Evolutionary conservation across 768 basidiomycete species (phyloP), one percentile per base, ranked within the genome.

Genomic region (Boletus reticuloceps): DNA sequence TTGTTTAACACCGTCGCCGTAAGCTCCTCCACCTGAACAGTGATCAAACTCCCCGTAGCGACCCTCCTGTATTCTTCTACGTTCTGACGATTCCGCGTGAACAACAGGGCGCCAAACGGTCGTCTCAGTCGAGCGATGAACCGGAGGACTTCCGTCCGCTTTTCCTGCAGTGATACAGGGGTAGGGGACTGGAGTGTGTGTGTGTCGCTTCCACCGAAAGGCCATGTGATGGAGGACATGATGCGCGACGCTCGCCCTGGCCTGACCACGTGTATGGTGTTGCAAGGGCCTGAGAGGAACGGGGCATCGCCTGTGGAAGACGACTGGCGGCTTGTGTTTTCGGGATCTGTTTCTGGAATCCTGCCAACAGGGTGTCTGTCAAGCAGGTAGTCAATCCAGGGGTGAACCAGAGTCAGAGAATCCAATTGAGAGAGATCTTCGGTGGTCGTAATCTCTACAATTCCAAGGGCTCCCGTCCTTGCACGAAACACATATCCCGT

Each of bases 61-160:
- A 60, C 56, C 47, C 59, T 40, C 22, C 11, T 60, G 34, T 54
- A 60, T 27, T 53, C 56, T 10, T 36, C 36, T 16, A 50, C 36
- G 31, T 53, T 14, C 8, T 19, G 19, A 10, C 50, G 46, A 1
- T 16, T 54, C 8, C 29, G 57, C 16, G 34, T 36, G 31, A 46
- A 22, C 25, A 58, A 55, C 12, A 58, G 37, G 12, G 38, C n/a
- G 16, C 16, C n/a, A 39, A 39, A 39, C n/a, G 38, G 38, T 14
- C 14, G 38, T 39, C n/a, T 44, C 57, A 51, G 22, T 16, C 48
- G 54, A 14, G 47, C 34, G 7, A 51, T 19, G 27, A 58, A 34
- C n/a, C 16, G 36, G 6, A 58, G 42, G 6, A 39, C 56, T 50
- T 31, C 27, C 3, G 16, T 43, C n/a, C 36, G 51, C 37, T 10